phyloP scores from a whole-genome alignment of 2,329 filamentous ascomycete genomes.

The Talaromyces marneffei region DNA sequence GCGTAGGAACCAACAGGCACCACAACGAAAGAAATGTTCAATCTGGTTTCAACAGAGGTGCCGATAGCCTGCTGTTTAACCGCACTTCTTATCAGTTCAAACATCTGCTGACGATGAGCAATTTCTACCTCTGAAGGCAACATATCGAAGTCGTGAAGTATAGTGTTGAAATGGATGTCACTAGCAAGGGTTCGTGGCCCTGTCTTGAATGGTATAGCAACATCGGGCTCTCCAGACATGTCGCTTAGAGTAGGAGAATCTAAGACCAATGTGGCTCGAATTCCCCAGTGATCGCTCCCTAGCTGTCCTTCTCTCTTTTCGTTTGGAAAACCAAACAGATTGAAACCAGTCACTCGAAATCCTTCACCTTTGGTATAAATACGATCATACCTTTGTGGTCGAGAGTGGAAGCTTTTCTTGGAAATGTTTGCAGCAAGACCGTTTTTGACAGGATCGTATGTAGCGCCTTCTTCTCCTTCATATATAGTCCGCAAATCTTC shows the following conservation, averaged over 20 bases:
- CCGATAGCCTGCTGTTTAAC: slow-evolving; percentile 19
- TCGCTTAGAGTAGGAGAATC: not conserved
- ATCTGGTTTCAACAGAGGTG: slow-evolving; percentile 18
- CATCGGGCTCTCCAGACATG: not conserved
- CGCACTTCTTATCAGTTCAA: slow-evolving; percentile 2
- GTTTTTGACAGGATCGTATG: slow-evolving; percentile 58
- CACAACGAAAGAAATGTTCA: slow-evolving; percentile 43
- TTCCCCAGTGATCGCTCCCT: not conserved
- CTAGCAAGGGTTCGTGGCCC: slow-evolving; percentile 15
- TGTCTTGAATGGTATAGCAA: not conserved
- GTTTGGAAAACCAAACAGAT: slow-evolving; percentile 48
- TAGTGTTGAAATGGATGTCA: not conserved
- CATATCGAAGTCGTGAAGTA: slow-evolving; percentile 1
- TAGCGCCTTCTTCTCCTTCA: slow-evolving; percentile 59
- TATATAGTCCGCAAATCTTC: slow-evolving; percentile 32
- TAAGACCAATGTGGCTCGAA: not conserved
- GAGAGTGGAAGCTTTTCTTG: slow-evolving; percentile 44
- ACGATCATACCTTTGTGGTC: slow-evolving; percentile 61
- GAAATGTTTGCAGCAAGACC: slow-evolving; percentile 49
- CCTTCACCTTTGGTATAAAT: slow-evolving; percentile 50
- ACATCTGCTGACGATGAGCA: slow-evolving; percentile 4
- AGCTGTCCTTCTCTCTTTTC: not conserved
- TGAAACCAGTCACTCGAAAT: slow-evolving; percentile 43
- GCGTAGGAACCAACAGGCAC: slow-evolving; percentile 62
- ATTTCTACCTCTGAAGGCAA: slow-evolving; percentile 5